Percentiles rank a stretch among this genome's conserved stretches.
These are phyloP conservation scores for Pterula multifida DNA, from an alignment of 1,284 basidiomycete species.

Conservation along the genomic window DNA sequence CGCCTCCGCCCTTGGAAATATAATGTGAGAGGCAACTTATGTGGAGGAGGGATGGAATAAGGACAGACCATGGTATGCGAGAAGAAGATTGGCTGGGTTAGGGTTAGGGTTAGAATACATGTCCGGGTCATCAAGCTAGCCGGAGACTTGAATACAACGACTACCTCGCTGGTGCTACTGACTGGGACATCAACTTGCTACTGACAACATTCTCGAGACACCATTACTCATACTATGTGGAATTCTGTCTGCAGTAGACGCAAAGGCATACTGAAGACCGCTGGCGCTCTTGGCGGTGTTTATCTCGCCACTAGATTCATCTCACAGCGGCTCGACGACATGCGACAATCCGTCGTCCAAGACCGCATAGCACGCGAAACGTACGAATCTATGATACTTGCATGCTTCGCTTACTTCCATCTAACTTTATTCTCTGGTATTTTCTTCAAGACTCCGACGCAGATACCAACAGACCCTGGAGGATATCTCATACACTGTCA, in stretches of 20 bases:
- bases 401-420: conserved; percentile 2
- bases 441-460: conserved; percentile 55
- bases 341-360: conserved; percentile 53
- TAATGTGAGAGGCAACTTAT: conserved; percentile 4
- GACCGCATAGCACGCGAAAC: conserved; percentile 62
- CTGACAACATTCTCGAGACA: not conserved
- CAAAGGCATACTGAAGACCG: conserved; percentile 19
- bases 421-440: not conserved
- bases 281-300: conserved; percentile 43
- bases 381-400: conserved; percentile 28
- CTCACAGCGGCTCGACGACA: conserved; percentile 53
- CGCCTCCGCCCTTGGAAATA: conserved; percentile 43
- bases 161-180: not conserved
- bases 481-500: conserved; percentile 71
- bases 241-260: conserved; percentile 7
- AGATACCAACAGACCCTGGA: conserved; percentile 78
- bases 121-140: not conserved
- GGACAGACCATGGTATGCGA: conserved; percentile 3
- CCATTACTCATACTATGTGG: not conserved
- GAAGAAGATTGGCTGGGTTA: not conserved
- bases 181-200: not conserved
- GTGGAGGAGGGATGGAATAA: conserved; percentile 5
- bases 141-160: not conserved
- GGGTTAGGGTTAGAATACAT: not conserved
- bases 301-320: conserved; percentile 66